Percentiles rank a stretch among this genome's conserved stretches.
phyloP scores from a whole-genome alignment of 139 green algal genomes.

The Volvox africanus region DNA sequence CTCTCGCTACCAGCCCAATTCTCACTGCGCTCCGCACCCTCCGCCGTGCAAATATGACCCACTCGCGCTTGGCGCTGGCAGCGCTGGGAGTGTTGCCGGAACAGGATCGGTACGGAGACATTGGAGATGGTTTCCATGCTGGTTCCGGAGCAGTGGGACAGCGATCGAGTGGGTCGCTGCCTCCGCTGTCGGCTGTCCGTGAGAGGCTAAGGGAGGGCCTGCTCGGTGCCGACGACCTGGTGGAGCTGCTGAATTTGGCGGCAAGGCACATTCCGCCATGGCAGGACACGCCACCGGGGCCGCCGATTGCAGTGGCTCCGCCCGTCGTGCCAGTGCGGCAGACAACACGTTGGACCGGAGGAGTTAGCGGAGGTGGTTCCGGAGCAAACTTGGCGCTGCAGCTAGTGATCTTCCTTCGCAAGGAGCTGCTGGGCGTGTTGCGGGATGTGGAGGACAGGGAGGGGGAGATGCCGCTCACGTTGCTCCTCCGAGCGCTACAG shows the following conservation, averaged over 20 bases:
- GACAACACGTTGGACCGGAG: neutral
- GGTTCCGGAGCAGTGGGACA: neutral
- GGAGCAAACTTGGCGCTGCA: neutral
- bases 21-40: neutral
- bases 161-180: neutral
- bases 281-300: neutral
- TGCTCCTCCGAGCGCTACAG: neutral
- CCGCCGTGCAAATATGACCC: neutral
- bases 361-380: neutral
- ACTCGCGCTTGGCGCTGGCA: neutral
- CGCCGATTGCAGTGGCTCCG: neutral
- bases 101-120: neutral
- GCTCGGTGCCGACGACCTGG: neutral
- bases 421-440: neutral
- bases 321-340: neutral
- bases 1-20: neutral
- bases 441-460: neutral
- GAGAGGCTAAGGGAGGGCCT: neutral
- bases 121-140: neutral
- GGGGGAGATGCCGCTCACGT: neutral
- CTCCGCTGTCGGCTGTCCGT: neutral
- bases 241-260: neutral
- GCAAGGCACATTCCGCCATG: neutral
- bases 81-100: neutral
- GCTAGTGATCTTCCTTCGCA: neutral